Conservation (phyloP, 2,329 filamentous ascomycete genomes). For the Teratosphaeria pseudoeucalypti region DNA sequence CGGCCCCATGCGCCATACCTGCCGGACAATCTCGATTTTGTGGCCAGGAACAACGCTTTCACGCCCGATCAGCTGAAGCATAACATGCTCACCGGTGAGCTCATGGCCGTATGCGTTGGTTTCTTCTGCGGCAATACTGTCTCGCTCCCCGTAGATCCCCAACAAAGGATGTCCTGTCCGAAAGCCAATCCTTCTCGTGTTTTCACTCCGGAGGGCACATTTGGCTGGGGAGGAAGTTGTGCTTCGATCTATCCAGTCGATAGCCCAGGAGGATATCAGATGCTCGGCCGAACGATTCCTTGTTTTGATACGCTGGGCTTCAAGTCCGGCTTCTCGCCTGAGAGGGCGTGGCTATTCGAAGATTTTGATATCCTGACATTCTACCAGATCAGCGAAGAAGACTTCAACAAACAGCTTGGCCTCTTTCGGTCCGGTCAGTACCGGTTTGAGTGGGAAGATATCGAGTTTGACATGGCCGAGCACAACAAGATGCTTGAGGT, state of each 20-base stretch:
- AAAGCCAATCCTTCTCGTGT: conserved; percentile 49
- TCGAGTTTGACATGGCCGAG: conserved; percentile 45
- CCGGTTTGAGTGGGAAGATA: conserved; percentile 40
- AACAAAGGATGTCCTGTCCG: conserved; percentile 43
- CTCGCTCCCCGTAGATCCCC: conserved; percentile 43
- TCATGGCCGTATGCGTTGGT: conserved; percentile 45
- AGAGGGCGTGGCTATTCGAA: conserved; percentile 44
- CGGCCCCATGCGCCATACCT: conserved; percentile 52
- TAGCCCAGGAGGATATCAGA: conserved; percentile 34
- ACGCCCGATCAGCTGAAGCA: conserved; percentile 38
- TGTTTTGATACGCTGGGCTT: conserved; percentile 45
- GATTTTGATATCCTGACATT: conserved; percentile 49
- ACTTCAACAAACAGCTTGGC: conserved; percentile 40
- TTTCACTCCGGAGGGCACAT: conserved; percentile 47
- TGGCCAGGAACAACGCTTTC: conserved; percentile 46
- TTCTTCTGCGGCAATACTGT: conserved; percentile 47
- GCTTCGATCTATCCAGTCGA: conserved; percentile 48
- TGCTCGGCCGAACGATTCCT: conserved; percentile 36
- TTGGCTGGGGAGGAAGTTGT: conserved; percentile 47
- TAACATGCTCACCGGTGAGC: conserved; percentile 40
- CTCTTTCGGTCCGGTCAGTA: conserved; percentile 43
- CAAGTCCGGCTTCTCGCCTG: conserved; percentile 38
- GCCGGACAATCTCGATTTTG: conserved; percentile 51
- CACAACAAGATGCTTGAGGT: conserved; percentile 40
- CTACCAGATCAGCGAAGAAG: conserved; percentile 42